Conservation (phyloP, 1,284 basidiomycete species). For the Cryptococcus sp. region DNA sequence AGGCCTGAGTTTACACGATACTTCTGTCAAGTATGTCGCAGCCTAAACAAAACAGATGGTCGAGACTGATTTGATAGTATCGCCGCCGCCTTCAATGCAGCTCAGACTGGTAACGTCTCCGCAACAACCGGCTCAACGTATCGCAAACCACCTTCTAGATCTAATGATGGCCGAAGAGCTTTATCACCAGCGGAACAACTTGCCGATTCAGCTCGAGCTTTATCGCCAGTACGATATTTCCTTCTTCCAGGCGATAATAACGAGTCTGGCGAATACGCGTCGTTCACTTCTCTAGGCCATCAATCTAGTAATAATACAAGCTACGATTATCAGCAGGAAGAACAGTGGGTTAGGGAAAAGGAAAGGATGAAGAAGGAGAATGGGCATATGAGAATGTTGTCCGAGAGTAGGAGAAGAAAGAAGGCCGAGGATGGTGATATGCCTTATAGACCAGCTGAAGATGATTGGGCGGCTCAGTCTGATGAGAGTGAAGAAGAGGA, state of each 20-base stretch:
- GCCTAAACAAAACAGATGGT: background rate
- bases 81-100: slow-evolving; percentile 34
- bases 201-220: slow-evolving; percentile 23
- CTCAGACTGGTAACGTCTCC: slow-evolving; percentile 17
- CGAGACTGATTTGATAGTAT: slow-evolving; percentile 14
- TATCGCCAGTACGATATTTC: slow-evolving; percentile 36
- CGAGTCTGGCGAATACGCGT: slow-evolving; percentile 19
- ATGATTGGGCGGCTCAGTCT: slow-evolving; percentile 16
- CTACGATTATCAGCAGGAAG: slow-evolving; percentile 32
- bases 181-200: slow-evolving; percentile 28
- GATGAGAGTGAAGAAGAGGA: slow-evolving; percentile 29
- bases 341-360: slow-evolving; percentile 22
- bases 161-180: slow-evolving; percentile 14
- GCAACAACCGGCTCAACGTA: background rate
- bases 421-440: slow-evolving; percentile 29
- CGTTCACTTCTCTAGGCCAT: slow-evolving; percentile 24
- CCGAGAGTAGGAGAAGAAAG: slow-evolving; percentile 11
- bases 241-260: slow-evolving; percentile 21
- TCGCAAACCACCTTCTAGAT: background rate
- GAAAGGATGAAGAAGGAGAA: slow-evolving; percentile 1
- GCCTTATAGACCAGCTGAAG: slow-evolving; percentile 39
- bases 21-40: slow-evolving; percentile 35
- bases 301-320: slow-evolving; percentile 13
- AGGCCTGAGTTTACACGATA: slow-evolving; percentile 24
- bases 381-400: slow-evolving; percentile 8